A percentile compares a stretch with the other conserved stretches of the same genome.
phyloP scores from a whole-genome alignment of 495 filamentous ascomycete genomes.

The Trypethelium eluteriae region DNA sequence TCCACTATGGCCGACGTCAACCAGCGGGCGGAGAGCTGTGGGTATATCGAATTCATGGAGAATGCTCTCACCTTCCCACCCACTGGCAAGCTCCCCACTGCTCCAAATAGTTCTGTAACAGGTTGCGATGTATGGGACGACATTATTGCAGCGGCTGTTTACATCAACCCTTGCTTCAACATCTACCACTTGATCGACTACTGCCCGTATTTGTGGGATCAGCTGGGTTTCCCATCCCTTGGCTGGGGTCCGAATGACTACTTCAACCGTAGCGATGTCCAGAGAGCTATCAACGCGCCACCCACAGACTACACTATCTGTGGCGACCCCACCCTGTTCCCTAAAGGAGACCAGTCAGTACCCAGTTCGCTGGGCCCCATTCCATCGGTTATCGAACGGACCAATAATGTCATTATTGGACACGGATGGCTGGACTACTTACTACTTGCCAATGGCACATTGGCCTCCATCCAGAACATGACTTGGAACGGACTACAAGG shows the following conservation, averaged over 20 bases:
- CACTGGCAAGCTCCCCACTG: conserved; percentile 27
- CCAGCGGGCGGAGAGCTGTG: conserved; percentile 45
- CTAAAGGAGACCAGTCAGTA: conserved; percentile 15
- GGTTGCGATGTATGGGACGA: conserved; percentile 48
- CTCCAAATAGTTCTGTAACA: conserved; percentile 32
- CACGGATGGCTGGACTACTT: conserved; percentile 59
- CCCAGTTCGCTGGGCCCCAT: conserved; percentile 28
- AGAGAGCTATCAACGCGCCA: conserved; percentile 52
- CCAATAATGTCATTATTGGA: conserved; percentile 59
- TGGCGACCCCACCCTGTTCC: conserved; percentile 19
- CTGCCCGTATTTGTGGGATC: conserved; percentile 43
- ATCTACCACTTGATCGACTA: conserved; percentile 48
- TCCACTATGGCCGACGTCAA: conserved; percentile 46
- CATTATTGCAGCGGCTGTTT: conserved; percentile 41
- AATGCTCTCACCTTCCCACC: conserved; percentile 52
- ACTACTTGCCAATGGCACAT: conserved; percentile 57
- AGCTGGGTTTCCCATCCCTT: conserved; percentile 42
- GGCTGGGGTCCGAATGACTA: conserved; percentile 45
- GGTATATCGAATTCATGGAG: conserved; percentile 49
- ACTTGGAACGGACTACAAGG: conserved; percentile 68
- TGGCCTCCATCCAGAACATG: conserved; percentile 73
- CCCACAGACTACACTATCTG: conserved; percentile 25
- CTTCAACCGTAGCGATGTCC: conserved; percentile 52
- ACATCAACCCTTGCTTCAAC: conserved; percentile 55
- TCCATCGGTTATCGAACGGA: conserved; percentile 59